Base-by-base conservation (phyloP, 2,329 filamentous ascomycete genomes). In the Aspergillus vadensis region DNA sequence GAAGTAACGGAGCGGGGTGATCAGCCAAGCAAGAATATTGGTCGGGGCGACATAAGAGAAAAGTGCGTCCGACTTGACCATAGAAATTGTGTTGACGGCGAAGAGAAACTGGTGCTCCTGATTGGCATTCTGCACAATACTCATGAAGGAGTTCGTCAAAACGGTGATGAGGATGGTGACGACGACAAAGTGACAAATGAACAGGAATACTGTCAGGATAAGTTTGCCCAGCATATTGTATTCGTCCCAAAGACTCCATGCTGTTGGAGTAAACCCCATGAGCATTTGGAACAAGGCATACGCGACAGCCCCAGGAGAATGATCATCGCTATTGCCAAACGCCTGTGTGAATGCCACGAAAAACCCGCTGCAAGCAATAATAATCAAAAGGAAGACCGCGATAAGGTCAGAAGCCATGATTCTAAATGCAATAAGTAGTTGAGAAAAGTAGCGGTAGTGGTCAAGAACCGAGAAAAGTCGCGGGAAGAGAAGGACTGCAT, bases 41-140 rank as follows among this genome's bases (percentile, higher is more conserved):
- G 91, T 89, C 0, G 94, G 94, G 1, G 94, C 91, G 62, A 97
- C 86, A 73, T 97, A 97, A 3, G 92, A 96, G 80, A 98, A 98
- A 0, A 97, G 81, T 0, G 92, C 91, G 74, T 98, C 94, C n/a
- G 95, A 97, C 76, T 97, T 98, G 66, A 97, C 94, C 91, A 97
- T 96, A 4, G 92, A 96, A 53, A 97, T 96, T 4, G 94, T 96
- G 72, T 97, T 98, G 74, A 98, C 92, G 0, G 94, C 94, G 71
- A 98, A 97, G 2, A 97, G 79, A 72, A 97, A 97, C 65, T 88
- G 86, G 68, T 97, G 93, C 76, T 97, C 94, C 74, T 97, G 90
- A 57, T 92, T 91, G 7, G 93, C 92, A 72, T 97, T 97, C 55
- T 92, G 92, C 2, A 95, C 91, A 72, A 97, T 94, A 1, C 90